Base-by-base conservation (phyloP, 768 basidiomycete species). In the Pisolithus tinctorius region DNA sequence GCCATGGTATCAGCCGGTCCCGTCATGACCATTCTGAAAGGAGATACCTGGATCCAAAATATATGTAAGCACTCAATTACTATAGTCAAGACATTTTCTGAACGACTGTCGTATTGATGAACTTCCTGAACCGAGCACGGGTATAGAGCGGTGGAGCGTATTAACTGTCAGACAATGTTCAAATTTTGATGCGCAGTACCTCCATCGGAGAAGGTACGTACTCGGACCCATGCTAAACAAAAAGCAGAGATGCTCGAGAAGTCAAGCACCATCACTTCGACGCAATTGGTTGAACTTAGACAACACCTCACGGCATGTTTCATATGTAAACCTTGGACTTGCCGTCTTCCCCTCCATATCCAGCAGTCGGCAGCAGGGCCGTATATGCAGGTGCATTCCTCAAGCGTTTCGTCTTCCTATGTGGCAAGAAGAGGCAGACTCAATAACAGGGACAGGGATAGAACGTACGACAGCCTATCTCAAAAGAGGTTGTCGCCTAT, bases 401-500 rank as follows among this genome's bases (percentile, higher is more conserved):
- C 82, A 27, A 97, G 73, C 9, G 75, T 71, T 64, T 95, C 88
- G 60, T 86, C 84, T 56, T 87, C 84, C 93, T 96, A 61, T 26
- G 13, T 7, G 49, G 40, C 20, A 25, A 41, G 23, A 34, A 31
- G 20, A 17, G 16, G 25, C 10, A 23, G 9, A 26, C 38, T 46
- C 26, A 47, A 13, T 5, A 41, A 50, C 41, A 17, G 23, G 36
- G 40, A 40, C 20, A 23, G 11, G 30, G 11, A 16, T 31, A 37
- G 16, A 25, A 82, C 89, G 55, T 62, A 95, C 95, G 86, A 67
- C 86, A 91, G 20, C 88, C 90, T 48, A 96, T 91, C 70, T 96
- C 92, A 61, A 99, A 95, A 20, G 52, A 93, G 73, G 66, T 97
- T 97, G 54, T 89, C 85, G 5, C 95, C 95, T 45, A 99, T 92